A percentile compares a stretch with the other conserved stretches of the same genome.
phyloP scores from a whole-genome alignment of 352 stramenopile genomes.

The Phytophthora vignae region DNA sequence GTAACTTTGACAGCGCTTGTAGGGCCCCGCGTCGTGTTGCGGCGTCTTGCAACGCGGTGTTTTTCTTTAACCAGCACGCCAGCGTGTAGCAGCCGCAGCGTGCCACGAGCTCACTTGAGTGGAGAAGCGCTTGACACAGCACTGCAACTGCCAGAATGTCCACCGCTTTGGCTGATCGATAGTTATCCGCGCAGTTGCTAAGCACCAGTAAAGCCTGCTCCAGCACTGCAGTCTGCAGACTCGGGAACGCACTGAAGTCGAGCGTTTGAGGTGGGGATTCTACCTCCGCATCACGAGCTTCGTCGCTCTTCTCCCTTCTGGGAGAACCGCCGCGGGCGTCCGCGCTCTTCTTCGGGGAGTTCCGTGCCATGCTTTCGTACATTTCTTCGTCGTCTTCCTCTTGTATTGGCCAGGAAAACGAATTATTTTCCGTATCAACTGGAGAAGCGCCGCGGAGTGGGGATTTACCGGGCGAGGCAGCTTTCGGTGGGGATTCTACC shows the following conservation, averaged over 20 bases:
- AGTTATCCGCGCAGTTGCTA: slow-evolving; percentile 72
- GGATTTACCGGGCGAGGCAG: neutral
- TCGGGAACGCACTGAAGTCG: slow-evolving; percentile 68
- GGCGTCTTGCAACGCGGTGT: slow-evolving; percentile 51
- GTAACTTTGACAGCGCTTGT: slow-evolving; percentile 59
- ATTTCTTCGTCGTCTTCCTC: slow-evolving; percentile 34
- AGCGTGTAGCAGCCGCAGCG: slow-evolving; percentile 76
- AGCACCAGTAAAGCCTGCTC: slow-evolving; percentile 75
- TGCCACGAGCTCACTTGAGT: slow-evolving; percentile 77
- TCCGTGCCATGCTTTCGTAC: slow-evolving; percentile 20
- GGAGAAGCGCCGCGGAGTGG: slow-evolving; percentile 7
- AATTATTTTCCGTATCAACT: slow-evolving; percentile 8
- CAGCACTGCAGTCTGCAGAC: slow-evolving; percentile 61
- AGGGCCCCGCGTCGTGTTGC: slow-evolving; percentile 56
- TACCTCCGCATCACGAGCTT: slow-evolving; percentile 23
- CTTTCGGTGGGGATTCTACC: neutral
- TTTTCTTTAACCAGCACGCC: slow-evolving; percentile 69
- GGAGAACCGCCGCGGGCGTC: slow-evolving; percentile 13
- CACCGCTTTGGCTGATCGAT: slow-evolving; percentile 44
- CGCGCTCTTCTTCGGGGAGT: slow-evolving; percentile 26
- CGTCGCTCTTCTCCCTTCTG: slow-evolving; percentile 25
- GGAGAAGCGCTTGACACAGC: slow-evolving; percentile 57
- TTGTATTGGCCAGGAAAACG: neutral
- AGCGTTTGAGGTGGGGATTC: slow-evolving; percentile 35
- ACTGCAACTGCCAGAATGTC: slow-evolving; percentile 68